These are phyloP conservation scores for Fimicolochytrium jonesii DNA, from an alignment of 192 early-diverging fungal genomes.

Conservation along the genomic window DNA sequence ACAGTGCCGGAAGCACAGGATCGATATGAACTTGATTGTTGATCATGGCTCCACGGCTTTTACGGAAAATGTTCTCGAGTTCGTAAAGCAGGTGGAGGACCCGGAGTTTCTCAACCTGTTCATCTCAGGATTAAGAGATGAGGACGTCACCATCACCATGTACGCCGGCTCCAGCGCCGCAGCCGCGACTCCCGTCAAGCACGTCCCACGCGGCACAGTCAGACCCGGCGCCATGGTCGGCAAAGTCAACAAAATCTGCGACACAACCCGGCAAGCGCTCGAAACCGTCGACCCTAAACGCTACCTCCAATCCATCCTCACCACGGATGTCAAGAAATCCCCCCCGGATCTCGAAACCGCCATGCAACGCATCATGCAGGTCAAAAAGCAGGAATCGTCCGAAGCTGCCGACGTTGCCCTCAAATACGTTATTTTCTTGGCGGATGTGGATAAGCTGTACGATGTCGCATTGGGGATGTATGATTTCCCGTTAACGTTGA, in stretches of 20 bases:
- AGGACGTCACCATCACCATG: conserved; percentile 80
- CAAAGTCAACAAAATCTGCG: conserved; percentile 78
- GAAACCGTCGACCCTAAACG: conserved; percentile 38
- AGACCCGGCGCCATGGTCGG: conserved; percentile 6
- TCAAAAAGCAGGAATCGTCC: conserved; percentile 52
- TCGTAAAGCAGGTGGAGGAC: conserved; percentile 74
- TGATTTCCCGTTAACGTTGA: conserved; percentile 83
- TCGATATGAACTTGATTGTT: conserved; percentile 89
- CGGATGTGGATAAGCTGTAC: conserved; percentile 82
- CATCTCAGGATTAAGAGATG: conserved; percentile 72
- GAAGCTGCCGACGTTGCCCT: conserved; percentile 77
- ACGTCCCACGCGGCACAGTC: too few relatives aligned
- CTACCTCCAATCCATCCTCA: conserved; percentile 79
- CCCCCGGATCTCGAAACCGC: conserved; percentile 82
- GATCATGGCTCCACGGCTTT: conserved; percentile 75
- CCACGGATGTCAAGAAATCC: conserved; percentile 72
- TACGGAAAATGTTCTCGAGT: conserved; percentile 56
- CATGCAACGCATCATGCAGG: conserved; percentile 59
- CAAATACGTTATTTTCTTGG: conserved; percentile 89
- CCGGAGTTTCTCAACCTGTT: conserved; percentile 90
- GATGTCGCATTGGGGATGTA: conserved; percentile 92
- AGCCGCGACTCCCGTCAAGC: not conserved
- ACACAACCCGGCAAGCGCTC: conserved; percentile 59
- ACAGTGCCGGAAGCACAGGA: conserved; percentile 80
- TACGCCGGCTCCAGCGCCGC: conserved; percentile 45